These are phyloP conservation scores for Hysterium pulicare DNA, from an alignment of 2,329 filamentous ascomycete species.

Conservation along the genomic window DNA sequence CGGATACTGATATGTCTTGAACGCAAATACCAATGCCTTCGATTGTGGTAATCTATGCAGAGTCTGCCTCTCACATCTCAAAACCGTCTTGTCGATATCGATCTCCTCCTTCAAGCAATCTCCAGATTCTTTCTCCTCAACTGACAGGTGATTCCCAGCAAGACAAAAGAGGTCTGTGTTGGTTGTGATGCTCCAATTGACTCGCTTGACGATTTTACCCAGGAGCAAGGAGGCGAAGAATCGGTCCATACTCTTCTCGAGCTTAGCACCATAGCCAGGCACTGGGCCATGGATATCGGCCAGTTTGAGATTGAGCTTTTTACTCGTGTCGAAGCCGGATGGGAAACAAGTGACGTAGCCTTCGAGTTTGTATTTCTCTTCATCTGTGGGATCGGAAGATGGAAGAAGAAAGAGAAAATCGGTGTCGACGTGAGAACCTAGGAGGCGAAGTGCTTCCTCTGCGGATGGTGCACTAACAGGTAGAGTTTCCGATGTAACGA, in stretches of 20 bases:
- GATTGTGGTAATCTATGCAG: conserved; percentile 56
- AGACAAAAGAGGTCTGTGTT: conserved; percentile 39
- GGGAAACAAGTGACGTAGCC: conserved; percentile 58
- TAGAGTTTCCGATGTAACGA: conserved; percentile 42
- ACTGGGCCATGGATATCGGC: conserved; percentile 58
- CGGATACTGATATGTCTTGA: conserved; percentile 62
- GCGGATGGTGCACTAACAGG: conserved; percentile 36
- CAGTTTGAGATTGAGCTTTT: conserved; percentile 53
- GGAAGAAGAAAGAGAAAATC: conserved; percentile 60
- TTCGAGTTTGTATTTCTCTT: conserved; percentile 51
- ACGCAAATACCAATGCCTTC: conserved; percentile 56
- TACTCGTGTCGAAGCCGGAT: conserved; percentile 54
- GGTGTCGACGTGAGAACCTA: conserved; percentile 55
- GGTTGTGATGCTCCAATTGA: conserved; percentile 53
- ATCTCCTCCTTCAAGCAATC: conserved; percentile 35
- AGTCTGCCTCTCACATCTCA: conserved; percentile 60
- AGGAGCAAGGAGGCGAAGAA: conserved; percentile 55
- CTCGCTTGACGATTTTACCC: conserved; percentile 54
- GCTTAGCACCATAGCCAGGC: conserved; percentile 54
- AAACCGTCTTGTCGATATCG: conserved; percentile 43
- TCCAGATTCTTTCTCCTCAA: conserved; percentile 28
- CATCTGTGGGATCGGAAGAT: conserved; percentile 17
- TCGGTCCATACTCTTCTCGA: conserved; percentile 59
- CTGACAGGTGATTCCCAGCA: conserved; percentile 43
- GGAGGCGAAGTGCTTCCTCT: conserved; percentile 42